Evolutionary conservation across 192 early-diverging fungal species (phyloP).

Genomic region (Rhizophagus sp.): DNA sequence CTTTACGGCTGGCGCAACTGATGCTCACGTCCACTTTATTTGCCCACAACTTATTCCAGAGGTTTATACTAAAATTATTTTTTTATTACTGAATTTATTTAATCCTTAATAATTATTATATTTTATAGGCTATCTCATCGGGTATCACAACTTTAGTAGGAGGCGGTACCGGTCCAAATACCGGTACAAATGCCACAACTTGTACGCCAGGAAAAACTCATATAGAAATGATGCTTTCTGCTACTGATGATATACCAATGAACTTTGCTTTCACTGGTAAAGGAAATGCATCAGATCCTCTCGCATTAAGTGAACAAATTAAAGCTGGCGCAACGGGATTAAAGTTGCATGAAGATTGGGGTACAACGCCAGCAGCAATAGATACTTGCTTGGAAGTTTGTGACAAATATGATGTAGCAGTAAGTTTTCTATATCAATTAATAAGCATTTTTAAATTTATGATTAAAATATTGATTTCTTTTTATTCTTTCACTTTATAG

Average conservation of each 20-base stretch:
- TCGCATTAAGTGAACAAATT: constrained; percentile 81
- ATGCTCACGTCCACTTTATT: constrained; percentile 96
- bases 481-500: constrained; percentile 37
- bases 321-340: constrained; percentile 85
- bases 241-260: constrained; percentile 86
- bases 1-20: constrained; percentile 91
- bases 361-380: constrained; percentile 92
- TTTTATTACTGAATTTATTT: constrained; percentile 22
- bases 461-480: background rate
- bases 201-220: constrained; percentile 87
- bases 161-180: constrained; percentile 94
- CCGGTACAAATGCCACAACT: constrained; percentile 94
- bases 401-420: constrained; percentile 85
- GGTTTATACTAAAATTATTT: constrained; percentile 38
- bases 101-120: constrained; percentile 25
- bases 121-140: constrained; percentile 64
- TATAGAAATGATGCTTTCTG: constrained; percentile 86
- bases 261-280: constrained; percentile 96
- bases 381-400: constrained; percentile 84
- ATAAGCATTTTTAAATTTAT: background rate
- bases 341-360: constrained; percentile 97
- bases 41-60: constrained; percentile 89
- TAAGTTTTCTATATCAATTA: constrained; percentile 26
- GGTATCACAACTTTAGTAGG: constrained; percentile 87
- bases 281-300: constrained; percentile 73